A percentile compares a stretch with the other conserved stretches of the same genome.
phyloP scores from a whole-genome alignment of 1,139 yeast species.

The Petasospora fabianii region DNA sequence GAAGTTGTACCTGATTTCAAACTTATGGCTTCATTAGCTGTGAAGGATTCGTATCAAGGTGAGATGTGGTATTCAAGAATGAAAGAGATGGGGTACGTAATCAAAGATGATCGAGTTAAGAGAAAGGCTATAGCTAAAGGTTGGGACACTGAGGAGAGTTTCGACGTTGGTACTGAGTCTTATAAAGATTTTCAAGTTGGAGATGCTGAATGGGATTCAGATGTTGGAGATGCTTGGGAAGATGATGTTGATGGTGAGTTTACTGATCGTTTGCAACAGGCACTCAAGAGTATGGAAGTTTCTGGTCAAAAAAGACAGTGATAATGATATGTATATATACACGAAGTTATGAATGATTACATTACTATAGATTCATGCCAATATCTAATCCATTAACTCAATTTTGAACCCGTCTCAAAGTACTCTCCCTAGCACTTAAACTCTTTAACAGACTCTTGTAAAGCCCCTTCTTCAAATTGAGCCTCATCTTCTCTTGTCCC shows the following conservation, averaged over 20 bases:
- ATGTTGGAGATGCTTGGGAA: constrained; percentile 3
- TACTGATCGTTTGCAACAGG: neutral
- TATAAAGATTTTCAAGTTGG: too few relatives aligned
- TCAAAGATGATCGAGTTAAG: constrained; percentile 14
- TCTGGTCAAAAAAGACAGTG: too few relatives aligned
- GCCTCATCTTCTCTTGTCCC: constrained; percentile 14
- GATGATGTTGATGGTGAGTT: constrained; percentile 7
- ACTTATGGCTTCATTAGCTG: constrained; percentile 11
- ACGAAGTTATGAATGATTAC: too few relatives aligned
- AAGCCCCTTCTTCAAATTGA: constrained; percentile 12
- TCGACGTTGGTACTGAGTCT: too few relatives aligned
- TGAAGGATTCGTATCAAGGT: constrained; percentile 15
- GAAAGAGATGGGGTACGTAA: constrained; percentile 11
- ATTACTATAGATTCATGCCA: too few relatives aligned
- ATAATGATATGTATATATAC: too few relatives aligned
- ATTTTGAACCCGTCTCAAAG: constrained; percentile 2
- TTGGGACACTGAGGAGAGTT: constrained; percentile 13
- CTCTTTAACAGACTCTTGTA: constrained; percentile 12
- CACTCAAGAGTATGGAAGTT: neutral
- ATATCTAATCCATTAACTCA: too few relatives aligned
- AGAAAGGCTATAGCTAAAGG: constrained; percentile 12
- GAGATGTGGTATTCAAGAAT: constrained; percentile 19
- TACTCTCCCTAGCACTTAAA: constrained; percentile 5
- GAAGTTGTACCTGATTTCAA: constrained; percentile 16
- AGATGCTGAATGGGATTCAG: constrained; percentile 6